Conservation (phyloP, 805 yeast species). For the Vanderwaltozyma verrucispora region DNA sequence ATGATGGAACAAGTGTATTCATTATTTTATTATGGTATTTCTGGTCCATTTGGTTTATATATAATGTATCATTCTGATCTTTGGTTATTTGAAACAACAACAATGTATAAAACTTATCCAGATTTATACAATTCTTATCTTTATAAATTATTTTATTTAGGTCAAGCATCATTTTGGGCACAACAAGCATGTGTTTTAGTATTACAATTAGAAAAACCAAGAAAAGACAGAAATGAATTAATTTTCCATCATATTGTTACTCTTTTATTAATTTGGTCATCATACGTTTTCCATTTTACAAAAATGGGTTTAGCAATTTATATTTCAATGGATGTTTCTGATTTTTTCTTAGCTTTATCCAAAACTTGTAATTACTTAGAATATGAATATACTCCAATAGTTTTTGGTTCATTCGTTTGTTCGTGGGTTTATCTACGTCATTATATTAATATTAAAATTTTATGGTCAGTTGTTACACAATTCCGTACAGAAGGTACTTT, state of each 20-base stretch:
- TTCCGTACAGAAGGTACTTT: constrained; percentile 73
- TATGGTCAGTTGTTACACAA: constrained; percentile 73
- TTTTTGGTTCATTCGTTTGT: constrained; percentile 39
- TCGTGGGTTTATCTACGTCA: constrained; percentile 83
- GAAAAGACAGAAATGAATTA: constrained; percentile 80
- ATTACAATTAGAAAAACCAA: constrained; percentile 76
- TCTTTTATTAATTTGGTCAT: constrained; percentile 65
- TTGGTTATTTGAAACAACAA: constrained; percentile 76
- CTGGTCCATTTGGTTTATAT: constrained; percentile 75
- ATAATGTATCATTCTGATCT: constrained; percentile 70
- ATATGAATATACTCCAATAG: constrained; percentile 27
- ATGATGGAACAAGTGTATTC: constrained; percentile 86
- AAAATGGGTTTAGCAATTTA: constrained; percentile 88
- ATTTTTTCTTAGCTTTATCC: constrained; percentile 68
- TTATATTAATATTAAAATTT: constrained; percentile 59
- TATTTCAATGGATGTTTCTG: constrained; percentile 87
- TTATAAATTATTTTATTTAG: constrained; percentile 69
- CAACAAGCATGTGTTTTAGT: constrained; percentile 75
- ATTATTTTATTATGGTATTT: constrained; percentile 57
- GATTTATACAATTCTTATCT: constrained; percentile 56
- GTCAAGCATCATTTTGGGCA: constrained; percentile 91
- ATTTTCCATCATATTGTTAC: constrained; percentile 86
- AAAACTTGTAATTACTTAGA: constrained; percentile 73
- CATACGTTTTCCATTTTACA: constrained; percentile 88
- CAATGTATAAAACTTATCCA: constrained; percentile 67